Evolutionary conservation across 352 stramenopile species (phyloP), one percentile per base, ranked within the genome.

Genomic region (Phytopythium mirpurense): DNA sequence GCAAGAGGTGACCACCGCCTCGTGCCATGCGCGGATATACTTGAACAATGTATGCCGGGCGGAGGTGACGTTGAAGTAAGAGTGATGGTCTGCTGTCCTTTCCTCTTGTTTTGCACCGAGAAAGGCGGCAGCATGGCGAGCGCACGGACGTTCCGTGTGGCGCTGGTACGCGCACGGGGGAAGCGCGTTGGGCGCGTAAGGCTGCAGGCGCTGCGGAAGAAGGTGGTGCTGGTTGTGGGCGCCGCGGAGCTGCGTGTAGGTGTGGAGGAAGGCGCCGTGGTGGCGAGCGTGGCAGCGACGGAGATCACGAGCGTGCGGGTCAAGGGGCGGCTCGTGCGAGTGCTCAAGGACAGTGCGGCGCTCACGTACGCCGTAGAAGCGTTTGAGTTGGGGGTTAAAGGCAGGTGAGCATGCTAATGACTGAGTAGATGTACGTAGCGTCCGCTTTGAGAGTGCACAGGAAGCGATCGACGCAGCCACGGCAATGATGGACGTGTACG

Each of bases 391-490:
- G n/a, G n/a, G n/a, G n/a, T n/a, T n/a, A n/a, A n/a, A n/a, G n/a
- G n/a, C n/a, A n/a, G n/a, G n/a, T n/a, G n/a, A n/a, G n/a, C n/a
- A n/a, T n/a, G n/a, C n/a, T n/a, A n/a, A n/a, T n/a, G n/a, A n/a
- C n/a, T n/a, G n/a, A n/a, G n/a, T n/a, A n/a, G n/a, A n/a, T 46
- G 40, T 16, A 18, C n/a, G 3, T 19, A 47, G 41, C 10, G 23
- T 47, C 4, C 41, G 41, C 4, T 32, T 47, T n/a, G 41, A 31
- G 23, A 47, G 41, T 15, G 23, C n/a, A 23, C 41, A 47, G 41
- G 41, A 47, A 23, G 41, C 41, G 41, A 34, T 47, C 41, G 5
- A 47, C 41, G 41, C 41, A 21, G 41, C 41, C 7, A 47, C 41
- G 15, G 41, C 24, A 23, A 47, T 47, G 23, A 47, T 47, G 41